Conservation (phyloP, 2,329 filamentous ascomycete genomes). For the Leptographium wingfieldii region DNA sequence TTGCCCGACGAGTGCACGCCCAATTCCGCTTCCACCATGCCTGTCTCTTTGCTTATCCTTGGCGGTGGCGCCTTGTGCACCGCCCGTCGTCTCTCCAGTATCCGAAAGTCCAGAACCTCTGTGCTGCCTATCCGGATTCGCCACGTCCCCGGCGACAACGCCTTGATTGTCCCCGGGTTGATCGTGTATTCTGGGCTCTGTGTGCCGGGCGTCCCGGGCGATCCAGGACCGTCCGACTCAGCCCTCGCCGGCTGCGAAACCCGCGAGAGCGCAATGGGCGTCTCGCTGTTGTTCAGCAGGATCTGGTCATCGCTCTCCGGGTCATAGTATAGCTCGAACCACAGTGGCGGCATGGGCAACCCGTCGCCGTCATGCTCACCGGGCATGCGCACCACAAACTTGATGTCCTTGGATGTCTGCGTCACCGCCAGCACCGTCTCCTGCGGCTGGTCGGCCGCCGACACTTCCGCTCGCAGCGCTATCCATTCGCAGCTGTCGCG, state of each 20-base stretch:
- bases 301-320: conserved; percentile 46
- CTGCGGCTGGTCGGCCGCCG: conserved; percentile 36
- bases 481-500: conserved; percentile 44
- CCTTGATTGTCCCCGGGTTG: conserved; percentile 30
- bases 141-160: conserved; percentile 43
- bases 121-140: conserved; percentile 36
- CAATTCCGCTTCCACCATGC: too few species aligned
- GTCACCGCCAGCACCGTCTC: conserved; percentile 47
- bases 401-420: conserved; percentile 47
- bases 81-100: conserved; percentile 37
- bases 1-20: conserved; percentile 33
- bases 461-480: conserved; percentile 40
- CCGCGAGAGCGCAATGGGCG: conserved; percentile 36
- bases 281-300: conserved; percentile 41
- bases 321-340: conserved; percentile 49
- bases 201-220: not conserved
- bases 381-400: conserved; percentile 45
- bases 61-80: conserved; percentile 16
- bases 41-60: not conserved
- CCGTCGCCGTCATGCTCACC: conserved; percentile 21
- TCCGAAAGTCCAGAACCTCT: conserved; percentile 44
- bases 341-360: conserved; percentile 34
- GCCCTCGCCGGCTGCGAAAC: conserved; percentile 27
- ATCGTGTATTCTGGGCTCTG: conserved; percentile 20
- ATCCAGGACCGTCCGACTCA: conserved; percentile 13